Percentiles rank a stretch among this genome's conserved stretches.
Conservation (phyloP, 805 yeast species). For the Sugiyamaella mastotermitis region DNA sequence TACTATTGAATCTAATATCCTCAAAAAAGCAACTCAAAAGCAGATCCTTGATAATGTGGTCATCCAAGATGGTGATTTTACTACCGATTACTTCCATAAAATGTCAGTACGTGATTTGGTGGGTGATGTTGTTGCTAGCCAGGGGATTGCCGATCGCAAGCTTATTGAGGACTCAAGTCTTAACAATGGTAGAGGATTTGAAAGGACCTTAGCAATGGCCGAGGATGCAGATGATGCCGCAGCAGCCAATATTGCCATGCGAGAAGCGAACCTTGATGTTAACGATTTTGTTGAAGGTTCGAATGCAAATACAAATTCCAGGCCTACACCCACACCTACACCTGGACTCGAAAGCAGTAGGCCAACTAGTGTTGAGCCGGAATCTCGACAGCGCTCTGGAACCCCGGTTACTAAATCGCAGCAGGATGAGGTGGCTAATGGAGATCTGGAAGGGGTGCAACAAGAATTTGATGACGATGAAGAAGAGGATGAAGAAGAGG, state of each 20-base stretch:
- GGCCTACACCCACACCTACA: slow-evolving; percentile 4
- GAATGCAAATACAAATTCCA: not conserved
- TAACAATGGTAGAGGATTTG: slow-evolving; percentile 29
- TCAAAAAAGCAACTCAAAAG: slow-evolving; percentile 91
- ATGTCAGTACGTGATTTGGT: slow-evolving; percentile 80
- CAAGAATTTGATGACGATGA: slow-evolving; percentile 6
- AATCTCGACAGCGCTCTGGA: too few relatives aligned
- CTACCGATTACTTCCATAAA: slow-evolving; percentile 91
- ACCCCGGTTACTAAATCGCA: slow-evolving; percentile 12
- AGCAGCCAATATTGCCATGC: slow-evolving; percentile 86
- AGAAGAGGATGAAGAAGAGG: slow-evolving; percentile 23
- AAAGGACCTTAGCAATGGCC: slow-evolving; percentile 74
- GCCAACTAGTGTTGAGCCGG: slow-evolving; percentile 1
- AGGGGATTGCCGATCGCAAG: slow-evolving; percentile 29
- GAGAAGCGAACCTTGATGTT: slow-evolving; percentile 75
- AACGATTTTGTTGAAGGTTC: slow-evolving; percentile 67
- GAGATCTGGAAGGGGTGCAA: not conserved
- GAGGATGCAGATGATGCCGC: slow-evolving; percentile 76
- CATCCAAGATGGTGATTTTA: slow-evolving; percentile 96
- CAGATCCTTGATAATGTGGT: slow-evolving; percentile 89
- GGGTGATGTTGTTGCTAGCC: slow-evolving; percentile 47
- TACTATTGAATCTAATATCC: slow-evolving; percentile 92
- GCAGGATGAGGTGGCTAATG: slow-evolving; percentile 10
- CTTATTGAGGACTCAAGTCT: slow-evolving; percentile 36
- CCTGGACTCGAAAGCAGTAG: not conserved